These are phyloP conservation scores for Paracoccidioides brasiliensis DNA, from an alignment of 2,329 filamentous ascomycete species.

Conservation along the genomic window DNA sequence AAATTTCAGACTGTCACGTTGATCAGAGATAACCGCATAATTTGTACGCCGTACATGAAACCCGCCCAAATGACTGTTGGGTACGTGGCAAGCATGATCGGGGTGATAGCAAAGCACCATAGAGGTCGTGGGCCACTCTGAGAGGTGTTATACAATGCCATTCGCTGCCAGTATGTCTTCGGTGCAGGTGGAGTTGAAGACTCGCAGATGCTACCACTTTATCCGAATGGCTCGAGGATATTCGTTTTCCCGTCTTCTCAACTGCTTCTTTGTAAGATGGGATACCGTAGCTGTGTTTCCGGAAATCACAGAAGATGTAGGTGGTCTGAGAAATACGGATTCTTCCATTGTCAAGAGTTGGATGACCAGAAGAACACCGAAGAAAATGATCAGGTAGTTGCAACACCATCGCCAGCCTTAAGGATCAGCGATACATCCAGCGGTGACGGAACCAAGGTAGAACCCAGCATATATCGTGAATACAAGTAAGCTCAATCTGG, in stretches of 20 bases:
- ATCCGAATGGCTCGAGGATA: not conserved
- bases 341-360: conserved; percentile 49
- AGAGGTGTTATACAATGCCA: conserved; percentile 22
- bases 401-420: conserved; percentile 41
- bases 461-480: conserved; percentile 35
- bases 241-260: conserved; percentile 2
- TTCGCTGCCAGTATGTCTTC: conserved; percentile 33
- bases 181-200: conserved; percentile 11
- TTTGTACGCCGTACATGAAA: conserved; percentile 18
- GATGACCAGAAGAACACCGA: conserved; percentile 32
- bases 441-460: conserved; percentile 26
- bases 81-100: conserved; percentile 19
- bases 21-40: conserved; percentile 21
- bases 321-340: conserved; percentile 39
- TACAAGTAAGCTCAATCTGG: conserved; percentile 32
- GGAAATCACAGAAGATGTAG: conserved; percentile 2
- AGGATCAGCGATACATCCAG: conserved; percentile 22
- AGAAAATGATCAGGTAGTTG: conserved; percentile 35
- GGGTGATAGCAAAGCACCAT: conserved; percentile 19
- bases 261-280: conserved; percentile 1
- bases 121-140: conserved; percentile 11
- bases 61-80: conserved; percentile 19
- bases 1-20: conserved; percentile 22
- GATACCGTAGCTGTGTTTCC: not conserved
- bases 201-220: not conserved